Percentiles rank a stretch among this genome's conserved stretches.
Evolutionary conservation across 2,329 filamentous ascomycete genomes (phyloP).

Genomic region (Penicillium oxalicum): DNA sequence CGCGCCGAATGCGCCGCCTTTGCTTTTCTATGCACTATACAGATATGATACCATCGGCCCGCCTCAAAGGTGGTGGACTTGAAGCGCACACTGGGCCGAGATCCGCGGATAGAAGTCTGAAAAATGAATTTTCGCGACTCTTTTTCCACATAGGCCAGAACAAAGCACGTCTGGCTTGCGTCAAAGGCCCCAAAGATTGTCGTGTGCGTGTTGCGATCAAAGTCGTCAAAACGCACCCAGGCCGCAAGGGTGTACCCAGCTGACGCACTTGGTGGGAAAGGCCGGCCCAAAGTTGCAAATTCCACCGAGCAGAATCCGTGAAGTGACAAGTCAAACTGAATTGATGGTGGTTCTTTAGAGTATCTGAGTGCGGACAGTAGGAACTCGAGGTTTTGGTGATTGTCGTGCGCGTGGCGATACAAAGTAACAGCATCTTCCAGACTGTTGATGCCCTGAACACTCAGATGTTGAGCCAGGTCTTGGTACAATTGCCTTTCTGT

Average conservation of each 20-base stretch:
- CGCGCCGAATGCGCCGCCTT: slow-evolving; percentile 71
- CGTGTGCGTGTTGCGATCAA: slow-evolving; percentile 79
- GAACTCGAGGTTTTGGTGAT: slow-evolving; percentile 58
- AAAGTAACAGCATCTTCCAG: slow-evolving; percentile 81
- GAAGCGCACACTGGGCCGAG: slow-evolving; percentile 86
- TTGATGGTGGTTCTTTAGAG: slow-evolving; percentile 72
- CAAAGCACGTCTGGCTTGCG: slow-evolving; percentile 82
- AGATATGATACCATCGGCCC: slow-evolving; percentile 86
- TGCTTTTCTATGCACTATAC: slow-evolving; percentile 73
- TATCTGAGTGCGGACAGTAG: slow-evolving; percentile 65
- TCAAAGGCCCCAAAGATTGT: slow-evolving; percentile 96
- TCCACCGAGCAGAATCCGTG: slow-evolving; percentile 88
- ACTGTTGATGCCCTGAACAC: slow-evolving; percentile 69
- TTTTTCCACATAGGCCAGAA: slow-evolving; percentile 88
- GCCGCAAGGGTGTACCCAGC: slow-evolving; percentile 81
- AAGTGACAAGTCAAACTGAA: slow-evolving; percentile 88
- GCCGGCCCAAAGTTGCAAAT: slow-evolving; percentile 72
- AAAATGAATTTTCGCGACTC: slow-evolving; percentile 92
- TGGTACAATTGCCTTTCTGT: slow-evolving; percentile 57
- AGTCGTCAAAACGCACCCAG: slow-evolving; percentile 84
- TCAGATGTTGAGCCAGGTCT: slow-evolving; percentile 60
- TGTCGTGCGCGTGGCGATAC: slow-evolving; percentile 51
- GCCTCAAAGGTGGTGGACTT: slow-evolving; percentile 72
- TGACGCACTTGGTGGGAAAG: slow-evolving; percentile 76
- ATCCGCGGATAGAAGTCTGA: slow-evolving; percentile 85